phyloP scores from a whole-genome alignment of 345 rosid species.

The Citrus medica region DNA sequence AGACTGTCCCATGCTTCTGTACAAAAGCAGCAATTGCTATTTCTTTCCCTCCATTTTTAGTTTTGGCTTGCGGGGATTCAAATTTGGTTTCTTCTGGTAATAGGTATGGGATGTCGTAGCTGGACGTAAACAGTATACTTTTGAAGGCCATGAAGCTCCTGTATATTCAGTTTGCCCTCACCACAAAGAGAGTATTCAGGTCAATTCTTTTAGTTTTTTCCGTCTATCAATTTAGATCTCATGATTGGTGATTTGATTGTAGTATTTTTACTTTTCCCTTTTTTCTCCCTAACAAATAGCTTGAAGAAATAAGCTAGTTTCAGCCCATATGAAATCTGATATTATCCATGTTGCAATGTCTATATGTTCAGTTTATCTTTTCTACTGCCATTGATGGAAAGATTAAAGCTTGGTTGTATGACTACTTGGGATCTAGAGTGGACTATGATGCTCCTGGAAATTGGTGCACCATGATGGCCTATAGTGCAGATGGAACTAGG shows the following conservation, averaged over 20 bases:
- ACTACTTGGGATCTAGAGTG: conserved; percentile 73
- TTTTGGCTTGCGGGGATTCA: background rate
- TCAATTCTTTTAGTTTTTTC: conserved; percentile 8
- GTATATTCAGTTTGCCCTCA: conserved; percentile 59
- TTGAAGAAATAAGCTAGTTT: conserved; percentile 2
- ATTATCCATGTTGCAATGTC: background rate
- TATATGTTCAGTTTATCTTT: conserved; percentile 61
- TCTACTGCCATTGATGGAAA: conserved; percentile 92
- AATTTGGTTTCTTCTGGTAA: background rate
- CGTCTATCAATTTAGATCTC: background rate
- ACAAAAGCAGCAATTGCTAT: background rate
- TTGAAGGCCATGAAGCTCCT: conserved; percentile 58
- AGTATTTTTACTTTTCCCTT: background rate
- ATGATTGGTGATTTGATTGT: background rate
- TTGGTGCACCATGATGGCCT: conserved; percentile 78
- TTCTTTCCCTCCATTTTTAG: background rate
- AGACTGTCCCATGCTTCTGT: background rate
- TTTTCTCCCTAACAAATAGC: background rate
- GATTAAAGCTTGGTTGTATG: conserved; percentile 90
- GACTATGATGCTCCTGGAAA: conserved; percentile 89
- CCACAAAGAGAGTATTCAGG: conserved; percentile 47
- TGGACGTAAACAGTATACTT: conserved; percentile 36
- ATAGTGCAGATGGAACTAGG: conserved; percentile 88
- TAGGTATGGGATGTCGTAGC: conserved; percentile 51
- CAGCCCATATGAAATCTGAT: background rate